These are phyloP conservation scores for Chalaropsis ovoidea DNA, from an alignment of 2,329 filamentous ascomycete species.

Conservation along the genomic window DNA sequence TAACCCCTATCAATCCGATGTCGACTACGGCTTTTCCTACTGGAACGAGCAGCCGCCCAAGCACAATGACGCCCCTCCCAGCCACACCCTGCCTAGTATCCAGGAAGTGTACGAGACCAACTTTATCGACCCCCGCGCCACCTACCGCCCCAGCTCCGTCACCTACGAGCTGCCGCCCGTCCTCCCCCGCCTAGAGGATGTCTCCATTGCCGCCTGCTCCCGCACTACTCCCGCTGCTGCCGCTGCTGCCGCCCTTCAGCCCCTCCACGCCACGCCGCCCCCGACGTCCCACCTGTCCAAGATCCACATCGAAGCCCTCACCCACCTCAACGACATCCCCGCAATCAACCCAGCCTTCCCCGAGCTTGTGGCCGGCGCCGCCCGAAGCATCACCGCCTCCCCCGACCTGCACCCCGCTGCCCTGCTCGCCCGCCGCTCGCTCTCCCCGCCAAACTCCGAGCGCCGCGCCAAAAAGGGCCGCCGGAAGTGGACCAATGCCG, in stretches of 20 bases:
- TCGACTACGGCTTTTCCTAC: slow-evolving; percentile 9
- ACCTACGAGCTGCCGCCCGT: slow-evolving; percentile 18
- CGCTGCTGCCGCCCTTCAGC: not conserved
- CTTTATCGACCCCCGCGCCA: slow-evolving; percentile 20
- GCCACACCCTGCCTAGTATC: slow-evolving; percentile 20
- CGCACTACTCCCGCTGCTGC: not conserved
- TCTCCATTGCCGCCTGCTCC: not conserved
- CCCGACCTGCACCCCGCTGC: not conserved
- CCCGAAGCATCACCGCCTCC: not conserved
- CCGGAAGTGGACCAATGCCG: slow-evolving; percentile 55
- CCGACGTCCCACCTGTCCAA: not conserved
- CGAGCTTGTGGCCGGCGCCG: not conserved
- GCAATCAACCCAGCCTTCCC: slow-evolving; percentile 27
- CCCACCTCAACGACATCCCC: slow-evolving; percentile 30
- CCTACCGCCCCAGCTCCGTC: slow-evolving; percentile 7
- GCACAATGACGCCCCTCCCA: slow-evolving; percentile 8
- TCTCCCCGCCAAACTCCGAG: slow-evolving; percentile 30
- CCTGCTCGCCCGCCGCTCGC: not conserved
- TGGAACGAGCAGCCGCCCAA: slow-evolving; percentile 18
- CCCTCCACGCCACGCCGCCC: not conserved
- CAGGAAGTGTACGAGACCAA: slow-evolving; percentile 19
- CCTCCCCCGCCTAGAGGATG: slow-evolving; percentile 16
- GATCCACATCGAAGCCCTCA: slow-evolving; percentile 24
- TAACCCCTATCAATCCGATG: not conserved
- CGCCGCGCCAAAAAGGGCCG: slow-evolving; percentile 48